Conservation (phyloP, 2,329 filamentous ascomycete species). For the Colletotrichum tanaceti region DNA sequence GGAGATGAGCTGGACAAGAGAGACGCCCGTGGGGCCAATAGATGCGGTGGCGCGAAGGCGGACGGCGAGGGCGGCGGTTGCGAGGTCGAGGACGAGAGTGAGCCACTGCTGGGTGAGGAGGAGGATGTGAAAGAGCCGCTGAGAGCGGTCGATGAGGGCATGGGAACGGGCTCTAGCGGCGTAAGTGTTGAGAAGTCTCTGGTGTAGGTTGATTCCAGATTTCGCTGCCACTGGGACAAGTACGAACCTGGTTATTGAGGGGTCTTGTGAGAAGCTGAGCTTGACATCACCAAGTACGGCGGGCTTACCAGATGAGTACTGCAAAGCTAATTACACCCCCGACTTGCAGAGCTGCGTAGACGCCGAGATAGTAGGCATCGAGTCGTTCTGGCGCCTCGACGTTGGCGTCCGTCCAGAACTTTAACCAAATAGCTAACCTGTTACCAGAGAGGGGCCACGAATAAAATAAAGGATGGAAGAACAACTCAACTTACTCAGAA, state of each 20-base stretch:
- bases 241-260: constrained; percentile 21
- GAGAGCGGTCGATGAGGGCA: constrained; percentile 63
- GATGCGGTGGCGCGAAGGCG: constrained; percentile 36
- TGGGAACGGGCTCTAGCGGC: constrained; percentile 57
- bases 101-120: constrained; percentile 69
- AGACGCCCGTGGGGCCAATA: constrained; percentile 43
- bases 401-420: constrained; percentile 46
- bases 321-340: constrained; percentile 32
- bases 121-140: constrained; percentile 68
- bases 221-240: constrained; percentile 31
- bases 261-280: neutral
- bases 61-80: constrained; percentile 60
- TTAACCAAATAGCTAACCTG: constrained; percentile 45
- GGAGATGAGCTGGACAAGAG: constrained; percentile 48
- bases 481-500: constrained; percentile 36
- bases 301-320: constrained; percentile 35
- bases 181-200: constrained; percentile 39
- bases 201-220: constrained; percentile 36
- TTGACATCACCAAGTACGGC: neutral
- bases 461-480: too few species aligned
- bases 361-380: constrained; percentile 43
- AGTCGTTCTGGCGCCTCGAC: constrained; percentile 22
- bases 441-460: constrained; percentile 1
- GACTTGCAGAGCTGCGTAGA: constrained; percentile 40
- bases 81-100: constrained; percentile 61